Evolutionary conservation across 1,284 basidiomycete species (phyloP).

Genomic region (Moniliophthora roreri): DNA sequence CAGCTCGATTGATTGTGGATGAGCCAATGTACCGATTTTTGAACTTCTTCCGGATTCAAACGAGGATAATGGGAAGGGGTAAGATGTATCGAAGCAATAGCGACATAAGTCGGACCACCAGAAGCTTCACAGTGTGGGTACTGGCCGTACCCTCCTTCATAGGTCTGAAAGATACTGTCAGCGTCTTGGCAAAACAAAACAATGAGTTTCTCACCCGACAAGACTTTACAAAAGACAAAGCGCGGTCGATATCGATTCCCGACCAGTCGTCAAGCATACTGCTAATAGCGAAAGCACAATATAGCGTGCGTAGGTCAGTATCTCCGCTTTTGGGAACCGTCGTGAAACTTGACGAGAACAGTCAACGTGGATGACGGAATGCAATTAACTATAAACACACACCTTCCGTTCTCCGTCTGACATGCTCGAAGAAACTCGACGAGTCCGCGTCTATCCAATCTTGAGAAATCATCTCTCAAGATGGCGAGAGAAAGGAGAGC

Average conservation of each 20-base stretch:
- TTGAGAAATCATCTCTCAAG: slow-evolving; percentile 76
- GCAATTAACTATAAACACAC: not conserved
- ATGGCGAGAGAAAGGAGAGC: slow-evolving; percentile 80
- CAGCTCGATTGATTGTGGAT: slow-evolving; percentile 62
- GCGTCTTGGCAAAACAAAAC: slow-evolving; percentile 1
- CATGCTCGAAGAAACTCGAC: slow-evolving; percentile 64
- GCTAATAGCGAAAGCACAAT: slow-evolving; percentile 86
- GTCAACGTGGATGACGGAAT: not conserved
- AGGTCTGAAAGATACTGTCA: slow-evolving; percentile 53
- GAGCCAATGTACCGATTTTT: slow-evolving; percentile 74
- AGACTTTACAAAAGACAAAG: slow-evolving; percentile 60
- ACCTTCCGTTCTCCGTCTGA: slow-evolving; percentile 81
- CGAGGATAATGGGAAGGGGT: slow-evolving; percentile 24
- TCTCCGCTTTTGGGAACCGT: slow-evolving; percentile 67
- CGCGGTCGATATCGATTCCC: slow-evolving; percentile 61
- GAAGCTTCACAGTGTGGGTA: slow-evolving; percentile 82
- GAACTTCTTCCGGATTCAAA: slow-evolving; percentile 44
- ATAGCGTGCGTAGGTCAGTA: slow-evolving; percentile 80
- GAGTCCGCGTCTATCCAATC: slow-evolving; percentile 66
- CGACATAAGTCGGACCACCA: slow-evolving; percentile 95
- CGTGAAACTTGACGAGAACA: slow-evolving; percentile 59
- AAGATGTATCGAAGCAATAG: slow-evolving; percentile 75
- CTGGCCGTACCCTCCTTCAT: slow-evolving; percentile 93
- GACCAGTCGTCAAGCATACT: slow-evolving; percentile 79
- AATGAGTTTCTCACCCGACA: slow-evolving; percentile 61